Percentiles rank a stretch among this genome's conserved stretches.
These are phyloP conservation scores for Candida wancherniae DNA, from an alignment of 805 yeast species.

Conservation along the genomic window DNA sequence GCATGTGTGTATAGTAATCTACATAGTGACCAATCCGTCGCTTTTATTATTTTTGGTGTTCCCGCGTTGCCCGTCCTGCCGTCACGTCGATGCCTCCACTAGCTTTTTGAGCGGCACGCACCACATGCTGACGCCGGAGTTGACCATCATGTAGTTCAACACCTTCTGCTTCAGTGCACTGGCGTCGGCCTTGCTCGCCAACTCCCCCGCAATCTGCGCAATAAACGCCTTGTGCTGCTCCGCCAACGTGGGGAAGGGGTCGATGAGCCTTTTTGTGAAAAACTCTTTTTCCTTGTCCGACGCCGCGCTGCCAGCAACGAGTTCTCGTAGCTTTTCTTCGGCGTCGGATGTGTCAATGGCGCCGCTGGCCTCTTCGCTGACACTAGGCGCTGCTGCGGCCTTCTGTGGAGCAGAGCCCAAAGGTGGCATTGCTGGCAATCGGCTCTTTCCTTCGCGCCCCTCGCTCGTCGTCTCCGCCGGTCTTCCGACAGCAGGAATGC, in stretches of 20 bases:
- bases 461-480: too few species aligned
- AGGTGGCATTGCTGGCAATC: not conserved
- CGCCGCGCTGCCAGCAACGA: slow-evolving; percentile 3
- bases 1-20: slow-evolving; percentile 2
- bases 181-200: slow-evolving; percentile 3
- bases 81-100: slow-evolving; percentile 9
- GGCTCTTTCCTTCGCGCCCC: too few species aligned
- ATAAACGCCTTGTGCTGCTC: slow-evolving; percentile 11
- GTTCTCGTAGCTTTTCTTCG: slow-evolving; percentile 8
- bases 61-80: too few species aligned
- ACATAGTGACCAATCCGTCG: too few species aligned
- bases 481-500: slow-evolving; percentile 5
- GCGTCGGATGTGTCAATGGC: too few species aligned
- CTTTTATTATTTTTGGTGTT: too few species aligned
- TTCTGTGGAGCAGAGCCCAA: too few species aligned
- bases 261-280: slow-evolving; percentile 9
- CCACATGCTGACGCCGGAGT: slow-evolving; percentile 60
- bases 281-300: slow-evolving; percentile 8
- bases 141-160: slow-evolving; percentile 52
- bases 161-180: slow-evolving; percentile 29
- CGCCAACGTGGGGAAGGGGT: slow-evolving; percentile 8
- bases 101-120: slow-evolving; percentile 61
- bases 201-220: slow-evolving; percentile 9
- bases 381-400: not conserved
- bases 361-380: too few species aligned